Base-by-base conservation (phyloP, 306 rosid species). In the Vicia villosa region DNA sequence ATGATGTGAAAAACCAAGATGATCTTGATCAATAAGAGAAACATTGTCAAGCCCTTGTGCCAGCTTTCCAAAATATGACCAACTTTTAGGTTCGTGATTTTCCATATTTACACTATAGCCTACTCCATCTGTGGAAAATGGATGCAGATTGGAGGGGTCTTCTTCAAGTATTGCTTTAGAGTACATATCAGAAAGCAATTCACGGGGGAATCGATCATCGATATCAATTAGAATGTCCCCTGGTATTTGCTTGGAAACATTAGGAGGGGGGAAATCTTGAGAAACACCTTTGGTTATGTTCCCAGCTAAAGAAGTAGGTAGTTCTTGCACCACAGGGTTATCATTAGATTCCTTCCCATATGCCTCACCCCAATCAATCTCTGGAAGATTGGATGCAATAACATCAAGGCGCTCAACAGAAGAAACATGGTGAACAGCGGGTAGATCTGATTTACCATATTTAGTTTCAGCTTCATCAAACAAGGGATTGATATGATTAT, bases 11-110 rank as follows among this genome's bases (percentile, higher is more conserved):
- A 84, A 85, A 32, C 77, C 85, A 78, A 82, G 84, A 80, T 82
- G 87, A 79, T 92, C 96, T 85, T 89, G 93, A 70, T 86, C 95
- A 28, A 89, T 87, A 70, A 87, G 95, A 72, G 94, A 92, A 34
- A 79, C 82, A 64, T 83, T 85, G 81, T 43, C 81, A 70, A 75
- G 81, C 49, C 91, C 91, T 71, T 83, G 92, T 40, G 91, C 96
- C 76, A 87, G 79, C 65, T 86, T 86, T 37, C 80, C 89, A 75
- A 92, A 87, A 86, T 84, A 89, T 58, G 94, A 76, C 97, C 96
- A 91, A 37, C 30, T 82, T 81, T 80, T 87, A 43, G 87, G 97
- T 51, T 89, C 90, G 51, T 65, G 91, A 75, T 87, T 91, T 79
- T 91, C 87, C 85, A 91, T 74, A 74, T 89, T 84, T 67, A 87